Conservation (phyloP, 805 yeast genomes). For the Debaryomyces hansenii region DNA sequence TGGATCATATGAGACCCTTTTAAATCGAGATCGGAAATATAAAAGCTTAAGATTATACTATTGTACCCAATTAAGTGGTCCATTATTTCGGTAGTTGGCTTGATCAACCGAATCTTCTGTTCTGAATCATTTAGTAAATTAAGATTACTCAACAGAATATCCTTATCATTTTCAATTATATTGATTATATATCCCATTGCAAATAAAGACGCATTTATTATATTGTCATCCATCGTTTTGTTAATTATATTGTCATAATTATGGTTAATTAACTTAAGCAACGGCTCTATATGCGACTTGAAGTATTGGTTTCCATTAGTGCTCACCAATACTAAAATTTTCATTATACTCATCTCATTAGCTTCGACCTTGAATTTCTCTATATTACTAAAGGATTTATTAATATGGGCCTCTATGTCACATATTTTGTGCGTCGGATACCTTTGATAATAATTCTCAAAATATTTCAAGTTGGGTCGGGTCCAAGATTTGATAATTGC, state of each 20-base stretch:
- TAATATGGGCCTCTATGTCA: not conserved
- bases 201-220: conserved; percentile 7
- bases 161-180: conserved; percentile 6
- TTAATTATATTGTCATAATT: conserved; percentile 1
- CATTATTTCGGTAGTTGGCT: conserved; percentile 3
- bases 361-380: not conserved
- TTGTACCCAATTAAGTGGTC: conserved; percentile 17
- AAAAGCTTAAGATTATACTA: conserved; percentile 8
- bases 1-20: not conserved
- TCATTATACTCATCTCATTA: conserved; percentile 6
- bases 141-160: not conserved
- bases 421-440: not conserved
- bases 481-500: not conserved
- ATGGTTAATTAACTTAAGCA: conserved; percentile 10
- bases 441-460: not conserved
- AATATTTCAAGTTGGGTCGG: not conserved
- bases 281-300: conserved; percentile 4
- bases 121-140: not conserved
- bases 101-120: not conserved
- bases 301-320: conserved; percentile 7
- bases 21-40: not conserved
- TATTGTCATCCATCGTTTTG: not conserved
- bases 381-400: not conserved
- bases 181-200: conserved; percentile 15
- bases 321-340: conserved; percentile 10